Base-by-base conservation (phyloP, 768 basidiomycete species). In the Pleurotus eryngii region DNA sequence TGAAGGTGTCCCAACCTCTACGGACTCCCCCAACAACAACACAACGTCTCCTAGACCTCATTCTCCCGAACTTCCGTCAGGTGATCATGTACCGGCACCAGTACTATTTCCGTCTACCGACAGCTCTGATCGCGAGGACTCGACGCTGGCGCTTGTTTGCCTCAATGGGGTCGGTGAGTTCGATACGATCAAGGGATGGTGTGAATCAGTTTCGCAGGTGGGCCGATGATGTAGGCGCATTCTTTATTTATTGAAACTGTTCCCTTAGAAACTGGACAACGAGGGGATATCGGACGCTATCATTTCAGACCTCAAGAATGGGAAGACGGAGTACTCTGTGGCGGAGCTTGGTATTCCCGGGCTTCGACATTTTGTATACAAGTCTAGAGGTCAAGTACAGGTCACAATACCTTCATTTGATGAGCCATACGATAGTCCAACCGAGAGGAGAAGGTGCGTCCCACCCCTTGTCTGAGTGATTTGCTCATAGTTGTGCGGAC, bases 281-380 rank as follows among this genome's bases (percentile, higher is more conserved):
- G 88, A 86, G 43, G 85, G 86, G 30, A 77, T 80, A 18, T 63
- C 81, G 53, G 73, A 81, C 56, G 75, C 79, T 11, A 76, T 91
- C 49, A 65, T 73, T 15, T 73, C 76, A 27, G 76, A 80, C 6
- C 79, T 82, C 57, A 63, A 68, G 27, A 68, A 78, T 45, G 74
- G 81, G 49, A 66, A 77, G 40, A 86, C 86, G 5, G 79, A 83
- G 48, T 92, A 91, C 64, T 77, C 82, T 5, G 82, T 87, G 56
- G 84, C 85, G 2, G 87, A 90, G 55, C 73, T 98, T 9, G 84
- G 84, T n/a, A 87, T 96, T 61, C 93, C 93, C 3, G 95, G 95
- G 2, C 72, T 98, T 26, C 83, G 92, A 27, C 97, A 99, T 70
- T 99, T 98, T 67, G 74, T 98, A 48, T 98, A 98, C 77, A 98